Conservation (phyloP, 805 yeast genomes). For the Wickerhamiella spandovensis region DNA sequence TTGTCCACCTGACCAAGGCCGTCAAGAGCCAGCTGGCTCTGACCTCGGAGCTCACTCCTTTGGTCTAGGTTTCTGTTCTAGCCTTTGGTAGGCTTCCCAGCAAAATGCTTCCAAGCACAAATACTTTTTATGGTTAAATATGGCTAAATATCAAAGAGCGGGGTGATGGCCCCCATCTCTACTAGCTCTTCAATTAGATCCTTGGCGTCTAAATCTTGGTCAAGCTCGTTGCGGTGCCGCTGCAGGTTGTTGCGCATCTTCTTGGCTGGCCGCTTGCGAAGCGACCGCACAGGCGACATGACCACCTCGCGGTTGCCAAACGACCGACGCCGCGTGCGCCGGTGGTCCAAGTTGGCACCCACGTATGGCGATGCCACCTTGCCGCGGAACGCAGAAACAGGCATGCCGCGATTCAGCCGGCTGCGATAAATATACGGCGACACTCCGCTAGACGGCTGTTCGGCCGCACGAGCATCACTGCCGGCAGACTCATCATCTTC, state of each 20-base stretch:
- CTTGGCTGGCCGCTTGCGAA: constrained; percentile 12
- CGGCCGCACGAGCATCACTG: not conserved
- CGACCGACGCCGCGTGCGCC: constrained; percentile 16
- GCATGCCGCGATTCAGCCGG: constrained; percentile 36
- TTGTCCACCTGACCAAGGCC: constrained; percentile 70
- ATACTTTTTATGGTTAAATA: not conserved
- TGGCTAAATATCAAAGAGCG: constrained; percentile 18
- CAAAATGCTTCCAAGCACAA: too few species aligned
- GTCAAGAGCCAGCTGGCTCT: constrained; percentile 74
- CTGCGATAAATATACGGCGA: constrained; percentile 24
- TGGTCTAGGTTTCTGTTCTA: too few species aligned
- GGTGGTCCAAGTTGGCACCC: constrained; percentile 3
- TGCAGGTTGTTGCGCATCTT: constrained; percentile 6
- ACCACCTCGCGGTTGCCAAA: constrained; percentile 16
- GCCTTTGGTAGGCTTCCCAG: too few species aligned
- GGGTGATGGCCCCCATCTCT: constrained; percentile 25
- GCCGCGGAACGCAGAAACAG: constrained; percentile 85
- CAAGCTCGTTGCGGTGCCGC: constrained; percentile 4
- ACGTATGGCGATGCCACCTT: constrained; percentile 36
- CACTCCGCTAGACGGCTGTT: constrained; percentile 5
- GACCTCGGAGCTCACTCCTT: constrained; percentile 57
- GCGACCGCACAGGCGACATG: constrained; percentile 21
- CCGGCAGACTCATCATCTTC: constrained; percentile 41
- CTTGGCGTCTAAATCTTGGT: constrained; percentile 10
- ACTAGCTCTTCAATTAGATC: constrained; percentile 25